phyloP scores from a whole-genome alignment of 2,329 filamentous ascomycete genomes.

The Knoxdaviesia proteae region DNA sequence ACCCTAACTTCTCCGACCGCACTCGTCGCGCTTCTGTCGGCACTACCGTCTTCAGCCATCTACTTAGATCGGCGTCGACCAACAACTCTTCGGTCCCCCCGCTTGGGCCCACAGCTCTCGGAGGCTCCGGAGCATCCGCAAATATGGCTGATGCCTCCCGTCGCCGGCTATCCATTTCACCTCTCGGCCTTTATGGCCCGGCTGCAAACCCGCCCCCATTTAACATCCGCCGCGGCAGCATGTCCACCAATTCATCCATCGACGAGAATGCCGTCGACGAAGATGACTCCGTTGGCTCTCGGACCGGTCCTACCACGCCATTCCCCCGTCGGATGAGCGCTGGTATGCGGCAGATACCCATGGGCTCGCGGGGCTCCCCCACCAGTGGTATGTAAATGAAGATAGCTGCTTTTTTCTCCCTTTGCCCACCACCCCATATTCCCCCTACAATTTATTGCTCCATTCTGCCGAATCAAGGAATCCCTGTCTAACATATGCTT shows the following conservation, averaged over 20 bases:
- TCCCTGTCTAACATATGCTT: constrained; percentile 1
- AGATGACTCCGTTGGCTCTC: constrained; percentile 29
- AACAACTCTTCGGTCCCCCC: constrained; percentile 16
- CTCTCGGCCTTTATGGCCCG: constrained; percentile 49
- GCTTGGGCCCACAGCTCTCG: constrained; percentile 3
- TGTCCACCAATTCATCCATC: constrained; percentile 47
- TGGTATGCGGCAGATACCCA: constrained; percentile 18
- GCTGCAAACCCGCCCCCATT: constrained; percentile 19
- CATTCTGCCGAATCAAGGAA: background rate
- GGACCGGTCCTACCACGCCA: constrained; percentile 46
- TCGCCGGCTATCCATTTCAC: constrained; percentile 54
- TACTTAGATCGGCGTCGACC: constrained; percentile 32
- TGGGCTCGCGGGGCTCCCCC: too few relatives aligned
- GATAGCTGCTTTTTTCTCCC: too few relatives aligned
- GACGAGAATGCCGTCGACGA: constrained; percentile 61
- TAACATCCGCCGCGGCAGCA: constrained; percentile 39
- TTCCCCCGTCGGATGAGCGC: constrained; percentile 79
- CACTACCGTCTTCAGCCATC: constrained; percentile 32
- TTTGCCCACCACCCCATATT: too few relatives aligned
- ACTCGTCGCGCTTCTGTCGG: constrained; percentile 34
- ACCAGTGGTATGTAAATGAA: too few relatives aligned
- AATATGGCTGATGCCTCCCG: constrained; percentile 34
- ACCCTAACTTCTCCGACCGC: constrained; percentile 12
- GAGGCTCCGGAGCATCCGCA: constrained; percentile 6
- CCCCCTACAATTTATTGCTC: too few relatives aligned